Evolutionary conservation across 2,329 filamentous ascomycete species (phyloP), one percentile per base, ranked within the genome.

Genomic region (Aureobasidium zeae): DNA sequence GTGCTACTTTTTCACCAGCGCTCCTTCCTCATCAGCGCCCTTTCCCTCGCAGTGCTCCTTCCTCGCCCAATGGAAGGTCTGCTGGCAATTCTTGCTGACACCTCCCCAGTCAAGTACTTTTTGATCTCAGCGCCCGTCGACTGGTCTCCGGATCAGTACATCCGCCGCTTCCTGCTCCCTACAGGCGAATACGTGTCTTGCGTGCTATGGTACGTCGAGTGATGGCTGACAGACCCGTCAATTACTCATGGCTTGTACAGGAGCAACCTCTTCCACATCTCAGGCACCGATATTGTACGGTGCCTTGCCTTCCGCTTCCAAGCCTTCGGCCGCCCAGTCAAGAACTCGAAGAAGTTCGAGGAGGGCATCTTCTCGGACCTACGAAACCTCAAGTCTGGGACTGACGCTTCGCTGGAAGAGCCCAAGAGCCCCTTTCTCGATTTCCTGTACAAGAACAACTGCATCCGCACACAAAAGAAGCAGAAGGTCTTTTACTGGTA

Each of bases 401-500:
- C 89, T 56, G 91, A 98, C 71, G 91, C 91, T 36, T 95, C 91
- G 30, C 79, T 98, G 48, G 91, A 98, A 68, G 91, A 98, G 71
- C 91, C 91, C 45, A 98, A 98, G 75, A 96, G 89, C 68, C 82
- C 85, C 2, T 98, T 98, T 69, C 77, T 98, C 49, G 91, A 98
- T 67, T 98, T 96, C 64, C 74, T 98, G 32, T 98, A 98, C 79
- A 98, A 98, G 76, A 98, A 98, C 77, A 98, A 98, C 73, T 98
- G 91, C 75, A 98, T 98, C 56, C 82, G 91, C 55, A 98, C 91
- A 26, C 91, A 98, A 67, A 98, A 98, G 79, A 98, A 98, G 76
- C 91, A 98, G 63, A 98, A 98, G 73, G 91, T 98, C 53, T 98
- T 98, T 61, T 98, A 96, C 71, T 98, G 91, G 91, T 98, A 96